A percentile compares a stretch with the other conserved stretches of the same genome.
Evolutionary conservation across 768 basidiomycete species (phyloP).

Genomic region (Lactarius hatsudake): DNA sequence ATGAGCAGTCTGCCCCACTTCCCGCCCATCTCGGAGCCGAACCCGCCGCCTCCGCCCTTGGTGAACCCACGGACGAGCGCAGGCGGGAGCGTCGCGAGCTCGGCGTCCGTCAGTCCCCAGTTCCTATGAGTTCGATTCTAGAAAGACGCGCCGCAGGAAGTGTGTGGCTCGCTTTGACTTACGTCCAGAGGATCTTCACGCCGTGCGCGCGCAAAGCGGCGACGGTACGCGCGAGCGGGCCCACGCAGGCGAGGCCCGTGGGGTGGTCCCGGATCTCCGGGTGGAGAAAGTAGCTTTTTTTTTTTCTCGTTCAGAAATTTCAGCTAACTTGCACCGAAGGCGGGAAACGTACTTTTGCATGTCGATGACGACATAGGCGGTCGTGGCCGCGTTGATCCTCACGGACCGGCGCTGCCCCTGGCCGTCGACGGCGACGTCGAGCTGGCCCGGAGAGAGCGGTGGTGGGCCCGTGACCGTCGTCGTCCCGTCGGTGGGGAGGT

Average conservation of each 20-base stretch:
- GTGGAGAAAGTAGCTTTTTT: conserved; percentile 58
- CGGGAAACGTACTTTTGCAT: conserved; percentile 61
- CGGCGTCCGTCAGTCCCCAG: conserved; percentile 68
- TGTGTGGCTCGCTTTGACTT: conserved; percentile 5
- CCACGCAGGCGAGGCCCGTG: conserved; percentile 55
- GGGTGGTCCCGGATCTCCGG: conserved; percentile 54
- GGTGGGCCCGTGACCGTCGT: conserved; percentile 20
- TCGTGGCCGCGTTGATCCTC: conserved; percentile 47
- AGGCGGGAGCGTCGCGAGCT: conserved; percentile 60
- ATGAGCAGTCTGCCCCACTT: conserved; percentile 56
- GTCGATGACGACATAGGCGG: conserved; percentile 62
- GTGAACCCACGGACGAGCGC: conserved; percentile 45
- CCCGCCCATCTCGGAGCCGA: conserved; percentile 53
- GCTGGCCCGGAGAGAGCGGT: conserved; percentile 30
- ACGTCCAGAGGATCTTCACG: conserved; percentile 66
- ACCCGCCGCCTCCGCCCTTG: conserved; percentile 29
- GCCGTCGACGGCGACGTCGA: conserved; percentile 55
- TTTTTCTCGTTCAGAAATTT: not conserved
- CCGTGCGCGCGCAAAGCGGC: conserved; percentile 48
- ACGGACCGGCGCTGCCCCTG: conserved; percentile 40
- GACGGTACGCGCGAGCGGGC: conserved; percentile 49
- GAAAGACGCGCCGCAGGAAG: not conserved
- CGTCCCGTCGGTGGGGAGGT: conserved; percentile 33
- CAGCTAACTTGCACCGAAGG: no score
- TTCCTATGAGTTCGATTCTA: conserved; percentile 41